Base-by-base conservation (phyloP, 495 filamentous ascomycete genomes). In the Elasticomyces elasticus region DNA sequence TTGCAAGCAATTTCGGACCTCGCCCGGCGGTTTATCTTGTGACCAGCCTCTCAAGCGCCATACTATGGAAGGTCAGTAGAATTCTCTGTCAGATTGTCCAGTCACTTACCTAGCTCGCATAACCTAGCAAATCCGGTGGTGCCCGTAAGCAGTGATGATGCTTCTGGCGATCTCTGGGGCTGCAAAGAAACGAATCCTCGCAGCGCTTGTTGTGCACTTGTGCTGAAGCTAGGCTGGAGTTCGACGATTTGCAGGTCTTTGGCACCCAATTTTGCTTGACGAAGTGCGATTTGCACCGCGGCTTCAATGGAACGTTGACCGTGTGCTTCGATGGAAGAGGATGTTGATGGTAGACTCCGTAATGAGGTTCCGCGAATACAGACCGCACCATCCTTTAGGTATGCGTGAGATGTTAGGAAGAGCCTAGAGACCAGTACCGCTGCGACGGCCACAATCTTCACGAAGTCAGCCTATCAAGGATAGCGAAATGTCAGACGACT, bases 331-430 rank as follows among this genome's bases (percentile, higher is more conserved):
- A 9, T 19, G 7, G n/a, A 9, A n/a, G 20, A 15, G 10, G 12
- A 19, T 15, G 12, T 15, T 7, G 30, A 35, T 11, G 38, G n/a
- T 11, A 9, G 20, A 15, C 51, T 31, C 5, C 3, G 6, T 2
- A 45, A 5, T 5, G 20, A 26, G 38, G 4, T 4, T 9, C 5
- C 51, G 13, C 7, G 40, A 23, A 54, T 33, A n/a, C 46, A 5
- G 4, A 54, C 26, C 38, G 55, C 55, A 7, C 35, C 26, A 26
- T 58, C 55, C 42, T 23, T 58, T 11, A 58, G 35, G 51, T 58
- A 58, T 25, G 30, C 49, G 49, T 48, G 49, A 20, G 49, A 47
- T 25, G 27, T 46, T 19, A 52, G 55, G 49, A 58, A 58, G 6
- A 26, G 23, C n/a, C 40, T 26, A 17, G 49, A 52, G 19, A 58